These are phyloP conservation scores for Crithidia brevicula DNA, from an alignment of 208 protist species.

Conservation along the genomic window DNA sequence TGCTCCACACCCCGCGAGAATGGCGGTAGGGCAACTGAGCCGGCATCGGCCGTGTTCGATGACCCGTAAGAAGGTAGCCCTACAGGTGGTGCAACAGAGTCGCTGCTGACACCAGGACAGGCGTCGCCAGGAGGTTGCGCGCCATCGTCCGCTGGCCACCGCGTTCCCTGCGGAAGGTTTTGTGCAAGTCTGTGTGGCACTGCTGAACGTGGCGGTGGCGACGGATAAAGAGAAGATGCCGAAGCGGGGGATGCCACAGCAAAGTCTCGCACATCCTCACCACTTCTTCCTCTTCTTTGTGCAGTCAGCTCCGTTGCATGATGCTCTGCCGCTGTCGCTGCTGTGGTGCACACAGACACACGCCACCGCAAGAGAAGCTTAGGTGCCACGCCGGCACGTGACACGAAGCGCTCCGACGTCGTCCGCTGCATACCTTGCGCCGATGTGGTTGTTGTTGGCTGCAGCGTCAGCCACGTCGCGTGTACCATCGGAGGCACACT, in stretches of 20 bases:
- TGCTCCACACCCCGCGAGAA: too few relatives aligned
- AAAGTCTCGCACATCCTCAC: too few relatives aligned
- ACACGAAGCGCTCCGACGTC: background rate
- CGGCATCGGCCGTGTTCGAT: too few relatives aligned
- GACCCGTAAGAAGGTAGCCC: too few relatives aligned
- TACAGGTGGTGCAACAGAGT: too few relatives aligned
- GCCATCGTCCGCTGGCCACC: background rate
- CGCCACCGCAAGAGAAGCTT: slow-evolving; percentile 14
- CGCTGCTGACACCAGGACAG: too few relatives aligned
- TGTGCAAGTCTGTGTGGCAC: too few relatives aligned
- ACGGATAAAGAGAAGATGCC: background rate
- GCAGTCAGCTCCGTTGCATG: background rate
- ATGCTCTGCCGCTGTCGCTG: background rate
- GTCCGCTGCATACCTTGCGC: background rate
- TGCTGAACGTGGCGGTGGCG: background rate
- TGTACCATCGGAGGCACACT: background rate
- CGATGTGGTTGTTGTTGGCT: background rate
- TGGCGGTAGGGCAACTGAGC: too few relatives aligned
- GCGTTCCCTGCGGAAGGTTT: background rate
- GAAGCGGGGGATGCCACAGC: background rate
- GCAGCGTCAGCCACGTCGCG: slow-evolving; percentile 1
- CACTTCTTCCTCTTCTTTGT: background rate
- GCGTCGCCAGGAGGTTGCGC: background rate
- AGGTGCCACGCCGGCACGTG: background rate
- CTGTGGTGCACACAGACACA: background rate